phyloP scores from a whole-genome alignment of 1,139 yeast species.

The Meyerozyma carpophila region DNA sequence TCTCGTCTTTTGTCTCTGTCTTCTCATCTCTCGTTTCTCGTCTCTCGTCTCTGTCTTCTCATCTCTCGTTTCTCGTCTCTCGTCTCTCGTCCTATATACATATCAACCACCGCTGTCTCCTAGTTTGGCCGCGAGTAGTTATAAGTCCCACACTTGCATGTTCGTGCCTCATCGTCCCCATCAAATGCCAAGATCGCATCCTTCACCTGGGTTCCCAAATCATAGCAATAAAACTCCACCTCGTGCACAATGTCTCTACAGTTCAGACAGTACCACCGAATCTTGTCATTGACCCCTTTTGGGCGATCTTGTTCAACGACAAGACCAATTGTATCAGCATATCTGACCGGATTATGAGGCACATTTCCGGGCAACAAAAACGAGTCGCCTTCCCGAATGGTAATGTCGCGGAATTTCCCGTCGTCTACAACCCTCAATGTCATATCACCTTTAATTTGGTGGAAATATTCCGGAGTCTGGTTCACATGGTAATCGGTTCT shows the following conservation, averaged over 20 bases:
- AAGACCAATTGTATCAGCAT: constrained; percentile 78
- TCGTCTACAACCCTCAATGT: constrained; percentile 79
- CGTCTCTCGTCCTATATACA: background rate
- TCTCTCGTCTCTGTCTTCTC: background rate
- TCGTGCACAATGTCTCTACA: constrained; percentile 68
- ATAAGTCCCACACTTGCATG: constrained; percentile 74
- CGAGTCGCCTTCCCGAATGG: constrained; percentile 81
- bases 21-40: background rate
- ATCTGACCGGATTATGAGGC: constrained; percentile 91
- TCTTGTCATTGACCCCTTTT: constrained; percentile 54
- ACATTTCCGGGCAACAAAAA: constrained; percentile 77
- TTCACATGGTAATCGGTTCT: constrained; percentile 91
- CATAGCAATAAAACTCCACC: constrained; percentile 66
- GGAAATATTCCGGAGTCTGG: constrained; percentile 92
- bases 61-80: background rate
- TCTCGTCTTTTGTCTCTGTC: no score
- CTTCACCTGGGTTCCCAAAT: constrained; percentile 88
- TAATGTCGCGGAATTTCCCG: constrained; percentile 68
- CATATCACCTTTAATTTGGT: constrained; percentile 84
- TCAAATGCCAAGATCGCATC: constrained; percentile 75
- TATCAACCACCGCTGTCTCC: no score
- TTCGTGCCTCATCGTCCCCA: constrained; percentile 53
- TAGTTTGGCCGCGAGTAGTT: constrained; percentile 52
- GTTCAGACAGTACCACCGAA: constrained; percentile 81
- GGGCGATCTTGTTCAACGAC: constrained; percentile 96